These are phyloP conservation scores for Penicillium sp. DNA, from an alignment of 2,329 filamentous ascomycete species.

Conservation along the genomic window DNA sequence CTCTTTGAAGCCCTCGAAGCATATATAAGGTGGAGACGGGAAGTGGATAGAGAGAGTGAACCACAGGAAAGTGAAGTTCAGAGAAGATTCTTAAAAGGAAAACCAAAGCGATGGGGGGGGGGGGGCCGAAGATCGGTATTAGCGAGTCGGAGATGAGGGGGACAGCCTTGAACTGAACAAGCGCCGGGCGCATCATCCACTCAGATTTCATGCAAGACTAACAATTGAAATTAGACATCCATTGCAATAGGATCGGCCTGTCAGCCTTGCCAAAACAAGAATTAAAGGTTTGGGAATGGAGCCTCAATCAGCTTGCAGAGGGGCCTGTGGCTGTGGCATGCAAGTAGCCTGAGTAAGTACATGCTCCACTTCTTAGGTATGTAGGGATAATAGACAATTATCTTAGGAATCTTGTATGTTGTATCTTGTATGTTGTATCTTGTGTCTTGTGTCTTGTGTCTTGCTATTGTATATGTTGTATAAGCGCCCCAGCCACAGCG, in stretches of 20 bases:
- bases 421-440: too few species aligned
- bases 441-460: too few species aligned
- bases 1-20: background rate
- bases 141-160: constrained; percentile 10
- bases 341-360: background rate
- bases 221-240: background rate
- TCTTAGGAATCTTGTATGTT: too few species aligned
- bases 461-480: background rate
- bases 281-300: background rate
- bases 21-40: background rate
- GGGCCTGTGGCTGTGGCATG: constrained; percentile 4
- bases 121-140: constrained; percentile 9
- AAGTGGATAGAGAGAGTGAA: background rate
- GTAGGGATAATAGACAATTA: background rate
- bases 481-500: background rate
- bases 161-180: constrained; percentile 6
- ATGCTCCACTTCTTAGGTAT: background rate
- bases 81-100: background rate
- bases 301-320: too few species aligned
- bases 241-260: background rate
- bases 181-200: constrained; percentile 12
- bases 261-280: constrained; percentile 3
- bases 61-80: background rate
- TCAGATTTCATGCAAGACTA: background rate
- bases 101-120: constrained; percentile 3